Base-by-base conservation (phyloP, 805 yeast genomes). In the Saccharomyces eubayanus region DNA sequence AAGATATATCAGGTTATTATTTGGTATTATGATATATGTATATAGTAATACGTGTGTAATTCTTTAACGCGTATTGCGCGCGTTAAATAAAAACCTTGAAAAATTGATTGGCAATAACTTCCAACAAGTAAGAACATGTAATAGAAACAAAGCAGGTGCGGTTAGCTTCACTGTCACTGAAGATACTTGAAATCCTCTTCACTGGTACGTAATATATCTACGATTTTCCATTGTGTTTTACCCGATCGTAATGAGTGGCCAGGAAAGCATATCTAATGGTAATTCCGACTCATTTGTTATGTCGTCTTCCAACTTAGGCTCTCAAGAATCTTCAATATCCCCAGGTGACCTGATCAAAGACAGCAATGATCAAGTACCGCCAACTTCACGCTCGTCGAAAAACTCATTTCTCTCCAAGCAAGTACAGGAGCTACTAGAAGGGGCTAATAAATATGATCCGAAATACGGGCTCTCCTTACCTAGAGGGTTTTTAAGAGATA, bases 381-480 rank as follows among this genome's bases (percentile, higher is more conserved):
- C 24, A 6, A 2, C 24, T 36, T 16, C 43, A 36, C 2, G 24
- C 5, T 16, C 21, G 6, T 36, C 21, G 21, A 36, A 36, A 36
- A 10, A 21, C 12, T 2, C 24, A 3, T 16, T 16, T 16, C 43
- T 36, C 24, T 16, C 43, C 3, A 36, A 36, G 11, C 56, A 55
- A 21, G 31, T 65, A 40, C 55, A 57, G 41, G 48, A 52, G 5
- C 51, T 68, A 27, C 49, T 68, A 16, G 61, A 65, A 29, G 72
- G 65, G 28, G 67, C 71, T 0, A 63, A 43, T 40, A 60, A 56
- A 28, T 67, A 62, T 46, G 59, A 64, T 46, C 60, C 70, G 2
- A 56, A 55, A n/a, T 57, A 55, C 46, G 69, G 62, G 11, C 62
- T 55, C 47, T 46, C 59, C 5, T 54, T 67, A 47, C 71, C 71